phyloP scores from a whole-genome alignment of 2,329 filamentous ascomycete species.

The Neonectria ditissima region DNA sequence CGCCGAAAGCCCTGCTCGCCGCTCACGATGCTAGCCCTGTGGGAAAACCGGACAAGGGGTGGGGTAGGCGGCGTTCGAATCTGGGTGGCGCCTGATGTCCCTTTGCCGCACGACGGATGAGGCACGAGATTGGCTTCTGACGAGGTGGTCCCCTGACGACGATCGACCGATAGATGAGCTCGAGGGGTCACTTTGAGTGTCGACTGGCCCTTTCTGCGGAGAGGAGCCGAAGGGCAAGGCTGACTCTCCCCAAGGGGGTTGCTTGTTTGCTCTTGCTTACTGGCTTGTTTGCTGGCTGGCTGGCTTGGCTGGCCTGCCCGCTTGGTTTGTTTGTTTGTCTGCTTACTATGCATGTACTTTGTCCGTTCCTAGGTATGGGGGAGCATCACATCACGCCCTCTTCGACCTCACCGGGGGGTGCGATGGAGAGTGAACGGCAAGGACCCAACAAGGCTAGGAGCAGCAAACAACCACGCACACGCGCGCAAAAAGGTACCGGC shows the following conservation, averaged over 20 bases:
- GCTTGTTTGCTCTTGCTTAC: not conserved
- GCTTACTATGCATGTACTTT: too few relatives aligned
- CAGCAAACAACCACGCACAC: constrained; percentile 12
- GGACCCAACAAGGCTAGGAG: constrained; percentile 26
- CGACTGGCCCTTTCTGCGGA: constrained; percentile 26
- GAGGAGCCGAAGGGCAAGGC: constrained; percentile 25
- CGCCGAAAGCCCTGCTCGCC: constrained; percentile 9
- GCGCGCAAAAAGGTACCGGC: constrained; percentile 12
- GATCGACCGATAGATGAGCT: constrained; percentile 43
- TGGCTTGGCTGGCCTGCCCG: too few relatives aligned
- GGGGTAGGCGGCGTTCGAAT: constrained; percentile 15
- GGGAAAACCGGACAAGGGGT: not conserved
- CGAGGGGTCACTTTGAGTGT: constrained; percentile 28
- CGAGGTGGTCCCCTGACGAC: constrained; percentile 34
- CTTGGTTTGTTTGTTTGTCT: not conserved
- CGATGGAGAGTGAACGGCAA: constrained; percentile 23
- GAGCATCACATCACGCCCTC: not conserved
- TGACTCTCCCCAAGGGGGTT: constrained; percentile 5
- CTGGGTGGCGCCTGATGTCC: constrained; percentile 22
- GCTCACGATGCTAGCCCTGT: constrained; percentile 3
- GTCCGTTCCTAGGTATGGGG: not conserved
- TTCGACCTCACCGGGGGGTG: constrained; percentile 7
- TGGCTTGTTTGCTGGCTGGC: too few relatives aligned
- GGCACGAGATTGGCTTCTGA: constrained; percentile 43
- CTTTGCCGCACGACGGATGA: constrained; percentile 1